Evolutionary conservation across 805 yeast species (phyloP).

Genomic region (Isabelozyma heimii): DNA sequence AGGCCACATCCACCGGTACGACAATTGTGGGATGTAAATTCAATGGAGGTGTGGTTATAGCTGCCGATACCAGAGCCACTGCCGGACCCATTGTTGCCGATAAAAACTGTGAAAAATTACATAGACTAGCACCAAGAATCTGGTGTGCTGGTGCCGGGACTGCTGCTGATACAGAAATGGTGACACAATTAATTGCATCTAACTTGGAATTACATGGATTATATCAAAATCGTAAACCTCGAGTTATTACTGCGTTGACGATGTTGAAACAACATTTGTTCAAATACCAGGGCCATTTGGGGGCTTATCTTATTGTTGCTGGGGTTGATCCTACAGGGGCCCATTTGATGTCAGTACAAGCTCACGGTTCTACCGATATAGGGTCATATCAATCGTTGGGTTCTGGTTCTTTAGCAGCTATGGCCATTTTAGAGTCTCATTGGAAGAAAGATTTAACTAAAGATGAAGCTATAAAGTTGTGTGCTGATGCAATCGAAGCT

Average conservation of each 20-base stretch:
- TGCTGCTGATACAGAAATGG: slow-evolving; percentile 99
- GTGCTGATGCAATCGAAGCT: slow-evolving; percentile 90
- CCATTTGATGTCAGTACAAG: slow-evolving; percentile 88
- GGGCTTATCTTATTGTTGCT: slow-evolving; percentile 97
- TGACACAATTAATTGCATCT: slow-evolving; percentile 87
- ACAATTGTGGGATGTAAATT: slow-evolving; percentile 96
- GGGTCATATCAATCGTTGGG: slow-evolving; percentile 93
- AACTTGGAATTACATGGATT: slow-evolving; percentile 88
- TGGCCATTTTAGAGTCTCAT: slow-evolving; percentile 90
- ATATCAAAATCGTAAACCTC: slow-evolving; percentile 80
- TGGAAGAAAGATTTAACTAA: slow-evolving; percentile 77
- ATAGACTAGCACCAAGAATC: slow-evolving; percentile 81
- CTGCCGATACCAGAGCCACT: slow-evolving; percentile 98
- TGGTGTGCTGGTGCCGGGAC: slow-evolving; percentile 99
- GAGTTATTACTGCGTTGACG: slow-evolving; percentile 91
- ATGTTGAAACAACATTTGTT: slow-evolving; percentile 92
- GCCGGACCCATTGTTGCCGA: slow-evolving; percentile 96
- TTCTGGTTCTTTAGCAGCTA: slow-evolving; percentile 96
- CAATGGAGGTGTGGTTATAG: slow-evolving; percentile 92
- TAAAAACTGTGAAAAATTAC: slow-evolving; percentile 95
- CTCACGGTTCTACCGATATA: slow-evolving; percentile 97
- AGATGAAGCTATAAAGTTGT: slow-evolving; percentile 89
- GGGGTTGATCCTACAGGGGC: slow-evolving; percentile 97
- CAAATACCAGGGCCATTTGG: slow-evolving; percentile 95
- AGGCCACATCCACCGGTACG: slow-evolving; percentile 97